phyloP scores from a whole-genome alignment of 2,329 filamentous ascomycete genomes.

The Phoma sp. region DNA sequence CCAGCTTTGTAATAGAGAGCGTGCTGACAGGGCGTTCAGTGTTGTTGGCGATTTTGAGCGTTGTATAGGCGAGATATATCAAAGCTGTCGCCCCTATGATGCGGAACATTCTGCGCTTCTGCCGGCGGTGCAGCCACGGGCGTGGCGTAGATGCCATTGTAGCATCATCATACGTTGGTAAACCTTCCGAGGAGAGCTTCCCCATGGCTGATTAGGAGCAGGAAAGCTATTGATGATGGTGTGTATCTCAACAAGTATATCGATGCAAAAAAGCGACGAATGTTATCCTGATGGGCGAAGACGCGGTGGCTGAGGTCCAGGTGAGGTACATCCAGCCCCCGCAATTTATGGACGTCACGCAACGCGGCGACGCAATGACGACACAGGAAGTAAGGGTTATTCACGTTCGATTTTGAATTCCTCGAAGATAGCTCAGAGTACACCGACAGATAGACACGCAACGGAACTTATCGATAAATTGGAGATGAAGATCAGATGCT shows the following conservation, averaged over 20 bases:
- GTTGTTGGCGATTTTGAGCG: conserved; percentile 25
- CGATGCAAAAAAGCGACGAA: not conserved
- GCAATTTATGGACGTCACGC: conserved; percentile 12
- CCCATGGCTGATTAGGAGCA: conserved; percentile 22
- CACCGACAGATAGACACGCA: too few species aligned
- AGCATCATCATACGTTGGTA: conserved; percentile 36
- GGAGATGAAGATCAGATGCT: too few species aligned
- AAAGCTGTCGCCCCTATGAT: conserved; percentile 27
- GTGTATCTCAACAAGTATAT: not conserved
- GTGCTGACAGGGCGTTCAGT: conserved; percentile 21
- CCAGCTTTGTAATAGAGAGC: conserved; percentile 62
- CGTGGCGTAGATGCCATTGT: conserved; percentile 14
- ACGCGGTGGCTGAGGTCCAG: not conserved
- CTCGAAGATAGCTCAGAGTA: too few species aligned
- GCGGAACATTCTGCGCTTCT: conserved; percentile 28
- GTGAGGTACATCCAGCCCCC: conserved; percentile 10
- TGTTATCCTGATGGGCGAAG: not conserved
- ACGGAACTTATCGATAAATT: too few species aligned
- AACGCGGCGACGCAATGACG: conserved; percentile 2
- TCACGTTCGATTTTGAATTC: too few species aligned
- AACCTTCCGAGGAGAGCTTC: conserved; percentile 21
- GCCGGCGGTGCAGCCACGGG: conserved; percentile 24
- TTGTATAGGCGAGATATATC: conserved; percentile 28
- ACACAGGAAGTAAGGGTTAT: not conserved
- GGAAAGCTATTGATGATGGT: too few species aligned